phyloP scores from a whole-genome alignment of 1,284 basidiomycete genomes.

The Tilletia horrida region DNA sequence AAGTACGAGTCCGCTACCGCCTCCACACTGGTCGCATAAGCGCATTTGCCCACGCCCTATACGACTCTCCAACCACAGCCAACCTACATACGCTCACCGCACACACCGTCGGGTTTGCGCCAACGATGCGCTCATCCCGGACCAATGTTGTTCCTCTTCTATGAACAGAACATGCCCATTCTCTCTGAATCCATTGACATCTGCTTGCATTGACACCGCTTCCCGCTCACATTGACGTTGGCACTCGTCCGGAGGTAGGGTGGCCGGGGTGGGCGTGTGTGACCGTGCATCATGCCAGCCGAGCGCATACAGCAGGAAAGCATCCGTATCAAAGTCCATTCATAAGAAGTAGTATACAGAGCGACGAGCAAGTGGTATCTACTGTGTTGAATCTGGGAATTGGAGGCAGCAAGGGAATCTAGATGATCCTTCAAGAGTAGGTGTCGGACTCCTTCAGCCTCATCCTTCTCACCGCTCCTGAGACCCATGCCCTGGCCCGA shows the following conservation, averaged over 20 bases:
- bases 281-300: too few species aligned
- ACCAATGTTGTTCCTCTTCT: too few species aligned
- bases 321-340: too few species aligned
- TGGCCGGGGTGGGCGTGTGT: too few species aligned
- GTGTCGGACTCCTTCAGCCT: slow-evolving; percentile 10
- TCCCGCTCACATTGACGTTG: too few species aligned
- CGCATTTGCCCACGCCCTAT: background rate
- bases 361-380: too few species aligned
- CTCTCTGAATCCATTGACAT: too few species aligned
- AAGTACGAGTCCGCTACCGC: slow-evolving; percentile 59
- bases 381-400: too few species aligned
- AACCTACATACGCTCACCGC: background rate
- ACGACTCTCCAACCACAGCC: background rate
- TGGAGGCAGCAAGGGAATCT: background rate
- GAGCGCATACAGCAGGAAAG: too few species aligned
- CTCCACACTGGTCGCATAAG: slow-evolving; percentile 55
- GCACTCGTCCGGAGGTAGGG: slow-evolving; percentile 1
- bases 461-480: slow-evolving; percentile 2
- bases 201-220: too few species aligned
- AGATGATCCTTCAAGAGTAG: background rate
- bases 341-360: too few species aligned
- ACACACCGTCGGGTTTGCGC: background rate
- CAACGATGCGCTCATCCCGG: background rate
- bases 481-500: slow-evolving; percentile 6
- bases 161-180: too few species aligned